Evolutionary conservation across 495 filamentous ascomycete genomes (phyloP).

Genomic region (Tetracladium marchalianum): DNA sequence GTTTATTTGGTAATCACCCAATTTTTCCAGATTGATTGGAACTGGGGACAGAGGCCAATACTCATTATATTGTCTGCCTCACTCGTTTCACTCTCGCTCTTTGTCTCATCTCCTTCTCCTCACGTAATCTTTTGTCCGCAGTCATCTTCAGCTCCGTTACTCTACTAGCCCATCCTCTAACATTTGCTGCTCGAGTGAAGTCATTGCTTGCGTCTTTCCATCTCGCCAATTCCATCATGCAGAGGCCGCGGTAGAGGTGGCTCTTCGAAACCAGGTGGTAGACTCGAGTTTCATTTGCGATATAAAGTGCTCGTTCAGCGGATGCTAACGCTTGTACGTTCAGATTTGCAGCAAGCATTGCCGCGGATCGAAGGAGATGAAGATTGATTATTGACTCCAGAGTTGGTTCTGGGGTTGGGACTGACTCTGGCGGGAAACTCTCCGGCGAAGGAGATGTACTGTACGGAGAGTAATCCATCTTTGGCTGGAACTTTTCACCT

Average conservation of each 20-base stretch:
- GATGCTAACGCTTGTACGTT: not conserved
- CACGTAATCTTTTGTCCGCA: not conserved
- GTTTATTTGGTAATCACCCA: too few species aligned
- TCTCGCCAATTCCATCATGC: not conserved
- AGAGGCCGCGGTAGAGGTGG: constrained; percentile 5
- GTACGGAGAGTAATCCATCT: not conserved
- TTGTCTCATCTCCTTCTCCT: not conserved
- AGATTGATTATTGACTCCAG: not conserved
- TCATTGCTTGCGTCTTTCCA: constrained; percentile 9
- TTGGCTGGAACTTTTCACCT: not conserved
- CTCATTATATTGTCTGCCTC: too few species aligned
- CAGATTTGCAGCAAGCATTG: not conserved
- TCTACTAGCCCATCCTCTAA: not conserved
- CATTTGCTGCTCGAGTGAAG: constrained; percentile 4
- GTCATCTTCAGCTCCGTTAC: not conserved
- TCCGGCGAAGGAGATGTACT: not conserved
- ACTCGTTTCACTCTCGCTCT: too few species aligned
- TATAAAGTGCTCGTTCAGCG: constrained; percentile 1
- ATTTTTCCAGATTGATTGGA: too few species aligned
- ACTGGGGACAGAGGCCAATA: too few species aligned
- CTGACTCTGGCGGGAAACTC: too few species aligned
- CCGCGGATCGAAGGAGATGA: constrained; percentile 4
- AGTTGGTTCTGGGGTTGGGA: not conserved
- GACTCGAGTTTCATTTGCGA: not conserved
- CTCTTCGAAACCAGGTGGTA: constrained; percentile 4